These are phyloP conservation scores for Cocos nucifera DNA, from an alignment of 176 grass and related monocot genomes.

Conservation along the genomic window DNA sequence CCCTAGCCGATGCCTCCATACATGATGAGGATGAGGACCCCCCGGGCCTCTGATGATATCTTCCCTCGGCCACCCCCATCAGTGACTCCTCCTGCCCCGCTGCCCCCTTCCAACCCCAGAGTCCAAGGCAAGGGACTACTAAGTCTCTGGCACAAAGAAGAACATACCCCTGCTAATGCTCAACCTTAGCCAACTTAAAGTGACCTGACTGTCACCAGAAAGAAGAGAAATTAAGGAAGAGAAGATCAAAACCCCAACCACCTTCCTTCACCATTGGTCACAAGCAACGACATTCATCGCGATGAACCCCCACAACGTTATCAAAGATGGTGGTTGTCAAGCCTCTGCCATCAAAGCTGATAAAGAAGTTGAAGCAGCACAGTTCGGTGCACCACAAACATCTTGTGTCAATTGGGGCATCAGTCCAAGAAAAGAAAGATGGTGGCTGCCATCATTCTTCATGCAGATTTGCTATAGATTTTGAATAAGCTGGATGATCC, in stretches of 20 bases:
- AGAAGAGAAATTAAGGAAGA: too few species aligned
- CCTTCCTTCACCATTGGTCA: not conserved
- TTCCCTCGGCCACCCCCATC: constrained; percentile 24
- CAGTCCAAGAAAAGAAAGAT: constrained; percentile 40
- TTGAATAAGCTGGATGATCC: constrained; percentile 55
- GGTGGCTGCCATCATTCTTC: constrained; percentile 13
- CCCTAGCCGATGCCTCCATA: too few species aligned
- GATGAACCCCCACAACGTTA: constrained; percentile 6
- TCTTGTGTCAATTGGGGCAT: constrained; percentile 32
- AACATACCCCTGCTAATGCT: constrained; percentile 51
- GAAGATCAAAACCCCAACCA: constrained; percentile 12
- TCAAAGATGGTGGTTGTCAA: constrained; percentile 3
- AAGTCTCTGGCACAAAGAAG: constrained; percentile 30
- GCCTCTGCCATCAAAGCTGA: constrained; percentile 26
- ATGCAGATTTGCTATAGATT: constrained; percentile 46
- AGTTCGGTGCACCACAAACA: constrained; percentile 29
- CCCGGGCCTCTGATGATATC: too few species aligned
- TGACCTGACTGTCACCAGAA: not conserved
- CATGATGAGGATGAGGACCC: too few species aligned
- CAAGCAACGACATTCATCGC: constrained; percentile 3
- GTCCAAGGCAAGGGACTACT: constrained; percentile 45
- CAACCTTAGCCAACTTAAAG: constrained; percentile 30
- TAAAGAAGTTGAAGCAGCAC: constrained; percentile 16
- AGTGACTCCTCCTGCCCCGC: constrained; percentile 16
- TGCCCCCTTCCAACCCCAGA: constrained; percentile 4